phyloP scores from a whole-genome alignment of 768 basidiomycete species.

The Terana coerulea region DNA sequence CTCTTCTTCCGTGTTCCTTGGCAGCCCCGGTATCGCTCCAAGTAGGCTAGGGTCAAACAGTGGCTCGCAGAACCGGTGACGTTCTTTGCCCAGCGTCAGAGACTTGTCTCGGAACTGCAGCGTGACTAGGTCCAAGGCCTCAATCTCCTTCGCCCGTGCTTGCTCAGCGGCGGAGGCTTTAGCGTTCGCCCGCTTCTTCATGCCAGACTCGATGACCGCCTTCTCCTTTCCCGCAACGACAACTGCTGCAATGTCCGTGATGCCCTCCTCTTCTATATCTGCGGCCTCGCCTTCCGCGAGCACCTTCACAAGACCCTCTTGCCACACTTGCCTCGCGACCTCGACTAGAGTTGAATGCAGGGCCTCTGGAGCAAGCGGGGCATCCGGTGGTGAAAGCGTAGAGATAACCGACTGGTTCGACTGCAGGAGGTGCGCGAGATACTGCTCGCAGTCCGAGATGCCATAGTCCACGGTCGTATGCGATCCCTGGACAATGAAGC shows the following conservation, averaged over 20 bases:
- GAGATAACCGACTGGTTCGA: conserved; percentile 63
- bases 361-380: conserved; percentile 40
- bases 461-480: conserved; percentile 62
- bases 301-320: conserved; percentile 64
- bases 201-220: conserved; percentile 81
- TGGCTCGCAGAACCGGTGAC: conserved; percentile 90
- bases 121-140: conserved; percentile 78
- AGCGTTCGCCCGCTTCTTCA: conserved; percentile 70
- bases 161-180: conserved; percentile 76
- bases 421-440: conserved; percentile 70
- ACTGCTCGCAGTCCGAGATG: conserved; percentile 65
- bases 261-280: conserved; percentile 71
- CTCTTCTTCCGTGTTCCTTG: conserved; percentile 10
- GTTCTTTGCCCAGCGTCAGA: conserved; percentile 78
- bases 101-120: conserved; percentile 68
- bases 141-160: conserved; percentile 77
- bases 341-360: conserved; percentile 53
- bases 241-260: conserved; percentile 87
- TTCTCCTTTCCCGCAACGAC: conserved; percentile 90
- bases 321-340: conserved; percentile 61
- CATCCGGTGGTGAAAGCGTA: conserved; percentile 51
- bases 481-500: conserved; percentile 52
- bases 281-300: conserved; percentile 73
- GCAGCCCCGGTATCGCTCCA: conserved; percentile 20
- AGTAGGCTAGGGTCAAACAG: conserved; percentile 73